Base-by-base conservation (phyloP, 2,329 filamentous ascomycete genomes). In the Colletotrichum simmondsii region DNA sequence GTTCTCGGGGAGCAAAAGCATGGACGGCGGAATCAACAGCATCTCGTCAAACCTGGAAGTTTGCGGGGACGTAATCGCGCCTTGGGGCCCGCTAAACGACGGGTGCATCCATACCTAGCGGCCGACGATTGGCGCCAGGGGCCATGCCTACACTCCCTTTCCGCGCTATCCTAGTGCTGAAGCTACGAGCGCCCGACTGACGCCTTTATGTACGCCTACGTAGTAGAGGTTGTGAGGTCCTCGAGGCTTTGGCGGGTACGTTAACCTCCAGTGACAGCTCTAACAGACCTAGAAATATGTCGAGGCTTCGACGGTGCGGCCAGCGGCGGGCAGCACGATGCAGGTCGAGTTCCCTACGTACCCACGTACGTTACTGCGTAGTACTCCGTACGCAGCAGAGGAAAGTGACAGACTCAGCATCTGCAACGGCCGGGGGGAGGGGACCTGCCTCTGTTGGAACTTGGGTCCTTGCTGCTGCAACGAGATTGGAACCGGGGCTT, bases 71-170 rank as follows among this genome's bases (percentile, higher is more conserved):
- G 49, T 30, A 49, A 49, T 57, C 16, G 49, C 24, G 52, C 63
- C 24, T 54, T 53, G 24, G 52, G 56, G 65, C 57, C 69, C 69
- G 65, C 69, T 59, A 64, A 72, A 56, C 58, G 65, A 69, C 64
- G 64, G 68, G 68, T 72, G 58, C 59, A 72, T 49, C 70, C 65
- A 69, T 72, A 49, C 42, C 42, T 49, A 64, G 70, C 70, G 70
- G 65, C 70, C 70, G 69, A 22, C 53, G 58, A 72, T 69, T 72
- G 65, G 58, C 69, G 61, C 22, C 61, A 64, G 61, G 61, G 61
- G 49, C 60, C 46, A 63, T 63, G 60, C 60, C 60, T 63, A 63
- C 60, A 52, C 16, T 19, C 12, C 28, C 49, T 63, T 16, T 24
- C 37, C 37, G 37, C 37, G 37, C 37, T 42, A 42, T 42, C 12